These are phyloP conservation scores for Floccularia luteovirens DNA, from an alignment of 768 basidiomycete genomes.

Conservation along the genomic window DNA sequence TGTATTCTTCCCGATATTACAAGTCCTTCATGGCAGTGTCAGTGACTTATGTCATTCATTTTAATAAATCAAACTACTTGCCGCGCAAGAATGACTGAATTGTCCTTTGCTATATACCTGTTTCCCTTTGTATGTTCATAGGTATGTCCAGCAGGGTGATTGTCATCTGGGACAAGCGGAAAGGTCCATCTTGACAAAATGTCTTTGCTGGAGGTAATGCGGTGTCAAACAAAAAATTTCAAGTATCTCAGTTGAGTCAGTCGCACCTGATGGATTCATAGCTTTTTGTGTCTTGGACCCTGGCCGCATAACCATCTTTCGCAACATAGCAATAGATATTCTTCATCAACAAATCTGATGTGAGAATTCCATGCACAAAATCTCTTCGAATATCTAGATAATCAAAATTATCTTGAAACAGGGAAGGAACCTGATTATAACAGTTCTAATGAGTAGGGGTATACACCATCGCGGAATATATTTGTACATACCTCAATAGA, in stretches of 20 bases:
- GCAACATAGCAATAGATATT: slow-evolving; percentile 89
- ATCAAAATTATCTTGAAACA: slow-evolving; percentile 99
- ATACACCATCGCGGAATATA: neutral
- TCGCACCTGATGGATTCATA: slow-evolving; percentile 81
- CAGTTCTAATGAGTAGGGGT: slow-evolving; percentile 2
- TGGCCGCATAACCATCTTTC: slow-evolving; percentile 85
- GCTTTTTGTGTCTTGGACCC: slow-evolving; percentile 87
- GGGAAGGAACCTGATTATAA: slow-evolving; percentile 68
- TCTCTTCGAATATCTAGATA: slow-evolving; percentile 88
- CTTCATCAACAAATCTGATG: slow-evolving; percentile 91
- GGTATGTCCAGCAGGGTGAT: slow-evolving; percentile 71
- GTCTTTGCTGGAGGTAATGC: slow-evolving; percentile 60
- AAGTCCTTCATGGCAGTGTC: slow-evolving; percentile 43
- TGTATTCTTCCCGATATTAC: slow-evolving; percentile 72
- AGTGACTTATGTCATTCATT: neutral
- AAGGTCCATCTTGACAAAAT: slow-evolving; percentile 92
- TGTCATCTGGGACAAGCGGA: slow-evolving; percentile 92
- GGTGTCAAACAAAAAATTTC: slow-evolving; percentile 4
- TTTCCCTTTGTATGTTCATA: slow-evolving; percentile 89
- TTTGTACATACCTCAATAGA: slow-evolving; percentile 67
- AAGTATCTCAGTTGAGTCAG: slow-evolving; percentile 2
- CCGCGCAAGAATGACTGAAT: slow-evolving; percentile 79
- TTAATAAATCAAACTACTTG: slow-evolving; percentile 20
- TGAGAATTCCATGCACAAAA: slow-evolving; percentile 91
- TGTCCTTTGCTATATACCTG: slow-evolving; percentile 79